Evolutionary conservation across 768 basidiomycete species (phyloP), one percentile per base, ranked within the genome.

Genomic region (Amanita fuliginea): DNA sequence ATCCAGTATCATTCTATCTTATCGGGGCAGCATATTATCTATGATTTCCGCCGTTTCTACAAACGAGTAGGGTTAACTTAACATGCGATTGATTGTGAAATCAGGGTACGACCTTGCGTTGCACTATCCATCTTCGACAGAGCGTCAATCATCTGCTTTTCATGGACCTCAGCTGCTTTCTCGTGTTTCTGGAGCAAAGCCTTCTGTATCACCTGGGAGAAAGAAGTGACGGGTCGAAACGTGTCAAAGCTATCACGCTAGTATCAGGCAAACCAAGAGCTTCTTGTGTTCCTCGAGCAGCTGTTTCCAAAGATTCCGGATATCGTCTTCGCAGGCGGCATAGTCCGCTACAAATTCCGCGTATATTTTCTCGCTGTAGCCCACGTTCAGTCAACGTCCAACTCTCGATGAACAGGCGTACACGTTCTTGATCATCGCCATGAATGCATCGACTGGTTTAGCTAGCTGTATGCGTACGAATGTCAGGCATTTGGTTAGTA

Each of bases 311-410:
- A 61, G 46, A 28, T 53, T 52, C 30, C 57, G 56, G 9, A 61
- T 61, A 10, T n/a, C 50, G 33, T 61, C 60, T 48, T 61, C 60
- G 39, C 52, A 54, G n/a, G 55, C 47, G n/a, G 60, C 60, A 28
- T 61, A 61, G 39, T 56, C 54, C 22, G 51, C 51, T 28, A 55
- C 43, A 42, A 59, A 61, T 2, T 58, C 55, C 8, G 48, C 49
- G 16, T 56, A 58, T 30, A 58, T 39, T 21, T 49, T 35, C 51
- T 59, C 58, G 16, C 60, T 61, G 49, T 30, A 30, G 16, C 28
- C 16, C 18, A 28, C 53, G 3, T 18, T 10, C 9, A 16, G 32
- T 11, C 18, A 32, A 30, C 4, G 14, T 46, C 14, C 10, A 36
- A 21, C 18, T 18, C 26, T 3, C n/a, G 34, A 24, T 26, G 14